Percentiles rank a stretch among this genome's conserved stretches.
Conservation (phyloP, 495 filamentous ascomycete genomes). For the Astrothelium macrocarpum region DNA sequence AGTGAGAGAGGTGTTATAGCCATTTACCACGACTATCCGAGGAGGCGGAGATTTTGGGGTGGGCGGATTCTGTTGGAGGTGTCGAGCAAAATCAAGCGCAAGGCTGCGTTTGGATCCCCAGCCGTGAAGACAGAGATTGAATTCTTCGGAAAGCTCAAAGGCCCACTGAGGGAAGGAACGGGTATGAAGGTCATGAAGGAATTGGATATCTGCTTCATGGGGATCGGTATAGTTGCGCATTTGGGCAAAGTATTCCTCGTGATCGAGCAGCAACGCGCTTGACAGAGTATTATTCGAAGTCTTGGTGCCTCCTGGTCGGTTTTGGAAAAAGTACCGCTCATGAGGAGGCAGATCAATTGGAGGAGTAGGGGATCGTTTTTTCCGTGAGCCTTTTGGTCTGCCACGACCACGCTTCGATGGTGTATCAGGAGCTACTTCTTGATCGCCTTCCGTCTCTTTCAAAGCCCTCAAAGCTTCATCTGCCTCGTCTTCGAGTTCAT, state of each 20-base stretch:
- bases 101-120: conserved; percentile 81
- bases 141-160: conserved; percentile 82
- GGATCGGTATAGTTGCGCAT: conserved; percentile 57
- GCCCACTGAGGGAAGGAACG: conserved; percentile 83
- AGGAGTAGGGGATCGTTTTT: conserved; percentile 69
- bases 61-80: conserved; percentile 44
- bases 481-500: conserved; percentile 35
- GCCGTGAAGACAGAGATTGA: conserved; percentile 86
- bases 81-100: conserved; percentile 64
- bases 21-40: conserved; percentile 77
- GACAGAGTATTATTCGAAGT: conserved; percentile 83
- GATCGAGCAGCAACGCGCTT: conserved; percentile 58
- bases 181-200: conserved; percentile 64
- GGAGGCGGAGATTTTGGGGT: conserved; percentile 26
- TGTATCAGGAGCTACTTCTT: conserved; percentile 34
- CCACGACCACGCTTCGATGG: conserved; percentile 50
- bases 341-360: conserved; percentile 70
- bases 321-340: conserved; percentile 90
- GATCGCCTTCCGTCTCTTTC: conserved; percentile 32
- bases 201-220: conserved; percentile 59
- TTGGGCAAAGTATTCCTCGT: conserved; percentile 81
- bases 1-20: conserved; percentile 67
- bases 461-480: conserved; percentile 25
- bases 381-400: conserved; percentile 49
- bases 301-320: conserved; percentile 65